Percentiles rank a stretch among this genome's conserved stretches.
These are phyloP conservation scores for Lichtheimia hyalospora DNA, from an alignment of 371 early-diverging fungal genomes.

Conservation along the genomic window DNA sequence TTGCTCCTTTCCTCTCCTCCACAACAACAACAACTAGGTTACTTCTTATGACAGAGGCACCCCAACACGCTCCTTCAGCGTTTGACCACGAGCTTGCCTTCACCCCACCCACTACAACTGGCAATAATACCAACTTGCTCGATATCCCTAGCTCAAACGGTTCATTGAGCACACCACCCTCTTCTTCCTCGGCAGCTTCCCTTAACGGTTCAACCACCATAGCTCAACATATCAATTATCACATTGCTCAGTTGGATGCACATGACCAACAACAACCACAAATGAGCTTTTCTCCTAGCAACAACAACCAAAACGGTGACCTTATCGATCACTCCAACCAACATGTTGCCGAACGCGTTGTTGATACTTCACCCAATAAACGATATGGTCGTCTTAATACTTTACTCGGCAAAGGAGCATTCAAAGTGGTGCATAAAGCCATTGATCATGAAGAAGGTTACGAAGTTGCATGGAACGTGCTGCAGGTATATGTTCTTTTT, in stretches of 20 bases:
- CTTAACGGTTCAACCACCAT: constrained; percentile 19
- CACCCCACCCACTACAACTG: neutral
- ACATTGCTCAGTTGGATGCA: constrained; percentile 17
- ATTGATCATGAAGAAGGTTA: constrained; percentile 91
- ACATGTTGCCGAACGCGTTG: constrained; percentile 64
- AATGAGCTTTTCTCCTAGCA: neutral
- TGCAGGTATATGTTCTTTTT: constrained; percentile 43
- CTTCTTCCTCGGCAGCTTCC: constrained; percentile 5
- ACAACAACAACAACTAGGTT: too few relatives aligned
- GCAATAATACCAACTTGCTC: neutral
- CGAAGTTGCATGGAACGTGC: constrained; percentile 93
- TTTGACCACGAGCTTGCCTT: constrained; percentile 1
- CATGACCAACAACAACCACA: constrained; percentile 15
- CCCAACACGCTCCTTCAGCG: neutral
- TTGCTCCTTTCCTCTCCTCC: too few relatives aligned
- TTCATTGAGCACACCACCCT: constrained; percentile 2
- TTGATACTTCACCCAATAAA: constrained; percentile 69
- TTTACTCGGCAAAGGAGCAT: constrained; percentile 74
- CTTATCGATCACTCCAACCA: constrained; percentile 40
- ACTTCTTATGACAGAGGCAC: neutral
- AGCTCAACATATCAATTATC: constrained; percentile 21
- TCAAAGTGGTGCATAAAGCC: constrained; percentile 91
- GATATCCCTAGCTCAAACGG: constrained; percentile 1
- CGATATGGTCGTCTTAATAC: constrained; percentile 68
- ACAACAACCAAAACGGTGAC: constrained; percentile 10